Conservation (phyloP, 768 basidiomycete species). For the Lactarius deliciosus region DNA sequence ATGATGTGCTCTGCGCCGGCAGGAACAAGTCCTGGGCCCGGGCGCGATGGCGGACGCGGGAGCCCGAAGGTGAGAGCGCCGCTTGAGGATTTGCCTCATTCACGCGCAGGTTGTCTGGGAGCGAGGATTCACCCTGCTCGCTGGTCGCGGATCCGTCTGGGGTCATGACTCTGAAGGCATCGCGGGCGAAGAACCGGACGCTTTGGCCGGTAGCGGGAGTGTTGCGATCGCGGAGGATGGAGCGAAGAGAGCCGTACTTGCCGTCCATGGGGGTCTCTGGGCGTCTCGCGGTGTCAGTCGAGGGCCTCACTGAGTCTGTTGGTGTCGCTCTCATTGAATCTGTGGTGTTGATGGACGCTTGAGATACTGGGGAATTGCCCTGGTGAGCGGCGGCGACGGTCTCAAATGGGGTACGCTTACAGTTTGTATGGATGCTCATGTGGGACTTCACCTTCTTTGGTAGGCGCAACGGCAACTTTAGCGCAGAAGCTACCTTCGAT, state of each 20-base stretch:
- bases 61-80: conserved; percentile 24
- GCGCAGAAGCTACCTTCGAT: conserved; percentile 23
- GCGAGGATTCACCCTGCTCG: conserved; percentile 35
- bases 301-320: conserved; percentile 33
- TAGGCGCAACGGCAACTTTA: conserved; percentile 25
- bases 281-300: conserved; percentile 30
- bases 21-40: conserved; percentile 29
- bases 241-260: conserved; percentile 57
- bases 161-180: conserved; percentile 62
- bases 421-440: conserved; percentile 24
- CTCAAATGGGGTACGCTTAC: conserved; percentile 8
- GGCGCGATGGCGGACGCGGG: conserved; percentile 21
- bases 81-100: conserved; percentile 34
- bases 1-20: conserved; percentile 22
- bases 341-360: conserved; percentile 32
- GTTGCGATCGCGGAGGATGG: conserved; percentile 68
- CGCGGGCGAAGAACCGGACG: conserved; percentile 73
- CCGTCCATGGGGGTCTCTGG: conserved; percentile 37
- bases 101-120: conserved; percentile 35
- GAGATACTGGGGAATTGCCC: conserved; percentile 14
- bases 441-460: conserved; percentile 31
- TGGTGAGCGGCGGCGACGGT: neutral
- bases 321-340: conserved; percentile 33
- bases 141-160: conserved; percentile 58
- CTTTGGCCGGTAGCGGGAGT: conserved; percentile 78